Percentiles rank a stretch among this genome's conserved stretches.
Evolutionary conservation across 805 yeast genomes (phyloP).

Genomic region (Candida multigemmis): DNA sequence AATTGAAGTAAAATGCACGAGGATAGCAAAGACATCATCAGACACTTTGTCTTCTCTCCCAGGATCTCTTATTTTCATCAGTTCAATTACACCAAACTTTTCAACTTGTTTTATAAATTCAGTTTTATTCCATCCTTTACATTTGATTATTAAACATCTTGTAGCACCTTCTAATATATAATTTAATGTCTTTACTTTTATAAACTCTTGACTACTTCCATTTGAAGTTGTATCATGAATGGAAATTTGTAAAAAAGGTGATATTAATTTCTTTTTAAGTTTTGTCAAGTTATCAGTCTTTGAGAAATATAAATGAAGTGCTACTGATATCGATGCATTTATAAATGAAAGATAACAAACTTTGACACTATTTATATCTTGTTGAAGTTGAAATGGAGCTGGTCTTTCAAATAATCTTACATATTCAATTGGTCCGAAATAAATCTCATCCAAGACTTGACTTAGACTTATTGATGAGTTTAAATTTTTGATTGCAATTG

Average conservation of each 20-base stretch:
- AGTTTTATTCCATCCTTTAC: conserved; percentile 1
- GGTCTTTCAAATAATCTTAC: conserved; percentile 31
- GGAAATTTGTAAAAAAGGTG: conserved; percentile 17
- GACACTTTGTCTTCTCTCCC: not conserved
- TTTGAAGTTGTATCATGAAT: conserved; percentile 12
- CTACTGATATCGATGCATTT: conserved; percentile 21
- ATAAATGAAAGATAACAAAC: conserved; percentile 28
- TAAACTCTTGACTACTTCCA: conserved; percentile 16
- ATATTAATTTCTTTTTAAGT: conserved; percentile 15
- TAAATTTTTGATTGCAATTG: conserved; percentile 23
- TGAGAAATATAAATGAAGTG: conserved; percentile 21
- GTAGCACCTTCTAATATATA: conserved; percentile 34
- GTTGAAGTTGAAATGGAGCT: conserved; percentile 19
- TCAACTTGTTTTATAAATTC: conserved; percentile 1
- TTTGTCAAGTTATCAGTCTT: conserved; percentile 12
- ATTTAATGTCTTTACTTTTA: conserved; percentile 31
- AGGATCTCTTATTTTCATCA: conserved; percentile 1
- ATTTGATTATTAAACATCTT: conserved; percentile 15
- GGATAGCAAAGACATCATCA: not conserved
- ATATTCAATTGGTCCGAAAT: conserved; percentile 57
- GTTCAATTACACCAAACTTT: conserved; percentile 1
- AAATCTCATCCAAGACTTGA: conserved; percentile 36
- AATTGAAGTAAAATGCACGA: conserved; percentile 33
- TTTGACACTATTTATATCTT: conserved; percentile 8
- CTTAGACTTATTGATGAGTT: conserved; percentile 13